Evolutionary conservation across 176 grass and related monocot species (phyloP).

Genomic region (Hordeum vulgare): MorexV3_pseudomolecules_assembly NC_058519.1:627341577-627342076

Average conservation of each 20-base stretch:
- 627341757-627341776: neutral
- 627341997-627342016: constrained; percentile 35
- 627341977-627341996: constrained; percentile 49
- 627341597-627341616: neutral
- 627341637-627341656: neutral
- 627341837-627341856: constrained; percentile 18
- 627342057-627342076: constrained; percentile 28
- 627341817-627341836: constrained; percentile 26
- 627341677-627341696: neutral
- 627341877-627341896: constrained; percentile 5
- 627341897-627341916: constrained; percentile 10
- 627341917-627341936: constrained; percentile 38
- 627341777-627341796: neutral
- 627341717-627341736: neutral
- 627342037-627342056: constrained; percentile 15
- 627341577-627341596: neutral
- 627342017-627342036: constrained; percentile 17
- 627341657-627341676: neutral
- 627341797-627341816: constrained; percentile 47
- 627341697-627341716: constrained; percentile 13
- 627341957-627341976: constrained; percentile 30
- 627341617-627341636: neutral
- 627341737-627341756: neutral
- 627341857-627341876: constrained; percentile 33
- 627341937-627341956: constrained; percentile 15